Conservation (phyloP, 371 early-diverging fungal genomes). For the Dichotomocladium elegans region DNA sequence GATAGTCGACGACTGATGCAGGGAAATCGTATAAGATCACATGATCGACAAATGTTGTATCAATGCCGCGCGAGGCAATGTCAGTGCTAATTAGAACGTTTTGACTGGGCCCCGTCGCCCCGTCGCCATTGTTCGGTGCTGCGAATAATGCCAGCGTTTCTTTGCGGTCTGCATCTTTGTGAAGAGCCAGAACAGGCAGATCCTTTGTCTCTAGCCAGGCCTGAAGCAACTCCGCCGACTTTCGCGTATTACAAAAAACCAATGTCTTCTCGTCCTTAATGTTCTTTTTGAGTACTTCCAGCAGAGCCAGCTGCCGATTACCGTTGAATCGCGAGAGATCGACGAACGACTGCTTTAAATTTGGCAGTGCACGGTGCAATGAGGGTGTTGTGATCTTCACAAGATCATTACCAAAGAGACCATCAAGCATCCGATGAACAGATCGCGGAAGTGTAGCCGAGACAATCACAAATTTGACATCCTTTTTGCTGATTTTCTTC, state of each 20-base stretch:
- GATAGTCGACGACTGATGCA: constrained; percentile 84
- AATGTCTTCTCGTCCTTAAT: constrained; percentile 58
- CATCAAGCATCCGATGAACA: constrained; percentile 60
- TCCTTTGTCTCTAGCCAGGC: constrained; percentile 59
- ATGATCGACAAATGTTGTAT: constrained; percentile 87
- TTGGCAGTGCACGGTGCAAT: constrained; percentile 76
- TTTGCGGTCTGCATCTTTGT: constrained; percentile 51
- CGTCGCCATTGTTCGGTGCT: not conserved
- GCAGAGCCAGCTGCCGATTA: constrained; percentile 56
- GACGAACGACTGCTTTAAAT: constrained; percentile 75
- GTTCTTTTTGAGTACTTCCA: constrained; percentile 74
- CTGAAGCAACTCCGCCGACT: constrained; percentile 59
- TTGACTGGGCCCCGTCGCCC: not conserved
- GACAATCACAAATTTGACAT: too few species aligned
- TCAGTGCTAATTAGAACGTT: constrained; percentile 89
- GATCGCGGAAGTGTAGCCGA: constrained; percentile 88
- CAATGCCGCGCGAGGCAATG: constrained; percentile 91
- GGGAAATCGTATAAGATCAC: constrained; percentile 96
- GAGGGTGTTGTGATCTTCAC: constrained; percentile 77
- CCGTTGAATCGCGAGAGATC: constrained; percentile 59
- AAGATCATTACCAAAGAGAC: constrained; percentile 46
- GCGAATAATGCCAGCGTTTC: constrained; percentile 44
- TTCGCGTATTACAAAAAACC: constrained; percentile 85
- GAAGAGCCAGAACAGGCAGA: constrained; percentile 51
- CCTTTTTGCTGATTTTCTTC: constrained; percentile 45